Conservation (phyloP, 345 rosid species). For the Arabidopsis suecica region DNA sequence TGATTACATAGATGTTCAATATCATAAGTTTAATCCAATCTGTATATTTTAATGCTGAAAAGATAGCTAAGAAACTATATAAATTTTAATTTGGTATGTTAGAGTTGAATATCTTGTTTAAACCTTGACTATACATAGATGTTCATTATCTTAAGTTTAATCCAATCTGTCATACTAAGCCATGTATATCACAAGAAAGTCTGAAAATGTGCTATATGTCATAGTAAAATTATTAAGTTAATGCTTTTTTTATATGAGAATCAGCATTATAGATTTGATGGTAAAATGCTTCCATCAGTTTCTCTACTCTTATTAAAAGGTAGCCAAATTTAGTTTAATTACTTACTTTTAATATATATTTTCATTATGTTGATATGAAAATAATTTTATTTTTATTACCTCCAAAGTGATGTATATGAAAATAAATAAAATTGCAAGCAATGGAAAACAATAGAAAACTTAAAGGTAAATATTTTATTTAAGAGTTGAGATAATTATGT, state of each 20-base stretch:
- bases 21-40: too few relatives aligned
- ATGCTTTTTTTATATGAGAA: neutral
- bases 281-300: neutral
- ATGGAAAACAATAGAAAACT: neutral
- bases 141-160: too few relatives aligned
- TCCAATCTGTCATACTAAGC: neutral
- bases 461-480: neutral
- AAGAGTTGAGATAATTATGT: neutral
- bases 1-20: too few relatives aligned
- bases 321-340: neutral
- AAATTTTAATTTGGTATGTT: too few relatives aligned
- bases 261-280: slow-evolving; percentile 1
- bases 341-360: neutral
- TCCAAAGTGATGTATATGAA: slow-evolving; percentile 1
- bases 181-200: neutral
- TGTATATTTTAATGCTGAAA: too few relatives aligned
- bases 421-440: neutral
- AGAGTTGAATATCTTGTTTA: too few relatives aligned
- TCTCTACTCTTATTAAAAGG: neutral
- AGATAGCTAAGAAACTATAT: too few relatives aligned
- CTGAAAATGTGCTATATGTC: neutral
- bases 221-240: neutral
- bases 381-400: neutral
- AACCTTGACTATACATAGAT: too few relatives aligned
- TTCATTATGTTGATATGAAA: neutral